A percentile compares a stretch with the other conserved stretches of the same genome.
phyloP scores from a whole-genome alignment of 2,329 filamentous ascomycete genomes.

The Penicillium sp. region DNA sequence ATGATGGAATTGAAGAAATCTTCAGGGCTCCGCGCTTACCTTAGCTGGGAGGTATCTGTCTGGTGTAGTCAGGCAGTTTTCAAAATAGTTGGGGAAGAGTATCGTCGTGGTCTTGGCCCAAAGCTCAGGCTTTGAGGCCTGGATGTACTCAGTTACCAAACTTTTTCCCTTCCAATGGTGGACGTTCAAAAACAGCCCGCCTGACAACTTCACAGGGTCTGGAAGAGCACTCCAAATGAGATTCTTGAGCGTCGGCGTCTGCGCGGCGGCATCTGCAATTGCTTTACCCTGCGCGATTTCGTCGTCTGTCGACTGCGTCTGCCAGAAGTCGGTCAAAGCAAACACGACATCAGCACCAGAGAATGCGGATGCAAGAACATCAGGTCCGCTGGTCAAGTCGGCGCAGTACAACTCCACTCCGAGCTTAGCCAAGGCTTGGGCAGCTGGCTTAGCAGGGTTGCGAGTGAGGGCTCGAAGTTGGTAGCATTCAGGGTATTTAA shows the following conservation, averaged over 20 bases:
- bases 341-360: slow-evolving; percentile 9
- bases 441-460: slow-evolving; percentile 32
- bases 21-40: neutral
- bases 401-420: slow-evolving; percentile 23
- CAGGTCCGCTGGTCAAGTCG: slow-evolving; percentile 12
- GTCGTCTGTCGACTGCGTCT: slow-evolving; percentile 9
- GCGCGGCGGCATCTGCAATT: slow-evolving; percentile 12
- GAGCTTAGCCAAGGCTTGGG: slow-evolving; percentile 5
- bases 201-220: slow-evolving; percentile 5
- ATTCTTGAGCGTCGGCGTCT: slow-evolving; percentile 4
- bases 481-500: slow-evolving; percentile 45
- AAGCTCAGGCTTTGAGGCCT: slow-evolving; percentile 1
- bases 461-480: slow-evolving; percentile 54
- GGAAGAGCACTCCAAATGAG: slow-evolving; percentile 15
- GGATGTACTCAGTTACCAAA: slow-evolving; percentile 8
- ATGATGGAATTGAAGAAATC: neutral
- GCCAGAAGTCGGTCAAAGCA: slow-evolving; percentile 17
- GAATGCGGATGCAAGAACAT: slow-evolving; percentile 6
- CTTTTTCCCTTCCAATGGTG: slow-evolving; percentile 13
- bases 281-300: slow-evolving; percentile 12
- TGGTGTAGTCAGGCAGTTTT: slow-evolving; percentile 10
- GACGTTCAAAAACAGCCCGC: slow-evolving; percentile 7
- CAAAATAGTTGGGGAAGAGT: slow-evolving; percentile 15
- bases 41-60: slow-evolving; percentile 9
- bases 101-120: slow-evolving; percentile 11